These are phyloP conservation scores for Lodderomyces pseudojiufengensis DNA, from an alignment of 1,139 yeast genomes.

Conservation along the genomic window DNA sequence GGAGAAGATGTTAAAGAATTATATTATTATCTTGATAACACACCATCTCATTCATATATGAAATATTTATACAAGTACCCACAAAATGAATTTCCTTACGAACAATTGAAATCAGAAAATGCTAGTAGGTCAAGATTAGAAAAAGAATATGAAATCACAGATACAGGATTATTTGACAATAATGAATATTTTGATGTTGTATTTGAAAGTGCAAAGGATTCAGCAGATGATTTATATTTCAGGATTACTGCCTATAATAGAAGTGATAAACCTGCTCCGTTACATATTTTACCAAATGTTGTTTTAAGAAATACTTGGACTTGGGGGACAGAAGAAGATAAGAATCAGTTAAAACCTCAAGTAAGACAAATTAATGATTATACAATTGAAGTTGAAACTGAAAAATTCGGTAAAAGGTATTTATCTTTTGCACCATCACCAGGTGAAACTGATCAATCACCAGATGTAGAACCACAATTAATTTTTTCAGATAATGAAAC, in stretches of 20 bases:
- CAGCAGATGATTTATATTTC: conserved; percentile 77
- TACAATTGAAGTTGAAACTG: conserved; percentile 61
- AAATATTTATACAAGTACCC: conserved; percentile 92
- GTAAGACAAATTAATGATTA: conserved; percentile 42
- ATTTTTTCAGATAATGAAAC: conserved; percentile 91
- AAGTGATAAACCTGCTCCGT: conserved; percentile 78
- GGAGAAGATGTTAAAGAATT: conserved; percentile 92
- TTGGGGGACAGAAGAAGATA: conserved; percentile 67
- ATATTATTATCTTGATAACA: conserved; percentile 82
- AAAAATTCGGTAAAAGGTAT: conserved; percentile 69
- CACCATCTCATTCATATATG: conserved; percentile 93
- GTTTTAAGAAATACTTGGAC: conserved; percentile 91
- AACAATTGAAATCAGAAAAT: conserved; percentile 69
- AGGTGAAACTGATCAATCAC: conserved; percentile 54
- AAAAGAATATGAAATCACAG: conserved; percentile 67
- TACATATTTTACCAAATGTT: conserved; percentile 82
- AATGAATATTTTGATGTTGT: conserved; percentile 86
- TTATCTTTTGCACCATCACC: conserved; percentile 88
- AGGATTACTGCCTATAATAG: conserved; percentile 89
- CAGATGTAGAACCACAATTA: conserved; percentile 71
- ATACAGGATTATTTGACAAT: conserved; percentile 74
- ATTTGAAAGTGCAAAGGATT: conserved; percentile 88
- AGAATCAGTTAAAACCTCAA: conserved; percentile 45
- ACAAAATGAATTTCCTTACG: conserved; percentile 77
- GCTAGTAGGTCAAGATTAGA: conserved; percentile 62